Percentiles rank a stretch among this genome's conserved stretches.
phyloP scores from a whole-genome alignment of 495 filamentous ascomycete genomes.

The Cairneyella variabilis region DNA sequence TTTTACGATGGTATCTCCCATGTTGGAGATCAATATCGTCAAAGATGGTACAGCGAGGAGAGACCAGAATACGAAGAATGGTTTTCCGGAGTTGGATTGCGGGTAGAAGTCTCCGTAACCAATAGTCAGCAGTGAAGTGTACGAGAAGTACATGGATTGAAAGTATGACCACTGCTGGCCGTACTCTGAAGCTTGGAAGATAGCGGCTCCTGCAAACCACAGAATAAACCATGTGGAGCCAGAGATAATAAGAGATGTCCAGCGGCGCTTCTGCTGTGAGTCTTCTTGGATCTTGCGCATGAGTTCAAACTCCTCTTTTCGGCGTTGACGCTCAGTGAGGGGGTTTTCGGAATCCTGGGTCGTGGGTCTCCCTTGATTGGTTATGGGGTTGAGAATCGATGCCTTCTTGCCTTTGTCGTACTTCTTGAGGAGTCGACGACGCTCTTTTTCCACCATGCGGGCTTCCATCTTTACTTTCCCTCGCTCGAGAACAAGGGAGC shows the following conservation, averaged over 20 bases:
- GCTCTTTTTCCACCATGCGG: constrained; percentile 66
- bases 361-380: constrained; percentile 4
- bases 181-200: constrained; percentile 52
- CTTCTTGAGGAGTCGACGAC: constrained; percentile 48
- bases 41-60: constrained; percentile 77
- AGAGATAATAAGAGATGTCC: constrained; percentile 64
- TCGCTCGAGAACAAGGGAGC: constrained; percentile 73
- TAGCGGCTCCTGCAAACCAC: constrained; percentile 74
- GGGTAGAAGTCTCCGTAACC: constrained; percentile 80
- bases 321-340: constrained; percentile 51
- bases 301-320: constrained; percentile 72
- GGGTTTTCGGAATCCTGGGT: constrained; percentile 3
- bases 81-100: constrained; percentile 63
- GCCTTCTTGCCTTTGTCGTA: constrained; percentile 38
- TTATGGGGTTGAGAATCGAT: constrained; percentile 43
- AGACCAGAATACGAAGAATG: constrained; percentile 90
- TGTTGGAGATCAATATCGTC: constrained; percentile 81
- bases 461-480: constrained; percentile 67
- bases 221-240: constrained; percentile 60
- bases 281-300: constrained; percentile 77
- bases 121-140: constrained; percentile 74
- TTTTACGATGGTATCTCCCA: constrained; percentile 75
- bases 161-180: constrained; percentile 74
- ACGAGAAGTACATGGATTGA: constrained; percentile 73
- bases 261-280: constrained; percentile 59